Evolutionary conservation across 2,329 filamentous ascomycete species (phyloP).

Genomic region (Fusarium staphyleae): DNA sequence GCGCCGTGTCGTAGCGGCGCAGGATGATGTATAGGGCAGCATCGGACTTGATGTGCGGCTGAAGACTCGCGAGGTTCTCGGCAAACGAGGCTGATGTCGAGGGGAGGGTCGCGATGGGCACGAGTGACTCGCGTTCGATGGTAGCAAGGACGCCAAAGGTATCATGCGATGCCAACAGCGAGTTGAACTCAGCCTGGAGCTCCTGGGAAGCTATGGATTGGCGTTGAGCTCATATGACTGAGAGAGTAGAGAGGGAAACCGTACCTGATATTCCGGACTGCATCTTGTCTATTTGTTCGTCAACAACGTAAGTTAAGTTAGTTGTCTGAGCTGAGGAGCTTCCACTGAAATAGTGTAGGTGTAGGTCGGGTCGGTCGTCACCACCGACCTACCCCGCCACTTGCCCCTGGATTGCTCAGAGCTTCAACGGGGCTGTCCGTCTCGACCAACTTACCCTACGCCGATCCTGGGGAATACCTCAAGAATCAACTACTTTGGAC

Average conservation of each 20-base stretch:
- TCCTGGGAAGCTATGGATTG: conserved; percentile 71
- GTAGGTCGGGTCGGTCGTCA: conserved; percentile 28
- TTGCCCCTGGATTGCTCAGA: conserved; percentile 26
- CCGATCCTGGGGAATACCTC: not conserved
- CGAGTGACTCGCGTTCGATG: conserved; percentile 73
- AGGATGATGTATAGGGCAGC: conserved; percentile 78
- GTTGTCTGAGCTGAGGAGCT: too few relatives aligned
- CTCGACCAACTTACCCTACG: conserved; percentile 31
- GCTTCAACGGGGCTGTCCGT: conserved; percentile 32
- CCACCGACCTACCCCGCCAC: conserved; percentile 36
- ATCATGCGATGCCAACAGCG: conserved; percentile 65
- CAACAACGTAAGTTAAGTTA: not conserved
- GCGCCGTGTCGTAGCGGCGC: conserved; percentile 66
- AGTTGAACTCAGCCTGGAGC: conserved; percentile 76
- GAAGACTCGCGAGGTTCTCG: conserved; percentile 68
- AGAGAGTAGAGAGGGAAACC: not conserved
- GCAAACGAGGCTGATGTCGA: conserved; percentile 64
- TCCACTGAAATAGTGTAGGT: not conserved
- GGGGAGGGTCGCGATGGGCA: conserved; percentile 63
- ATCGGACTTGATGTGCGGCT: conserved; percentile 69
- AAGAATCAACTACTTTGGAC: not conserved
- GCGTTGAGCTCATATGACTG: conserved; percentile 7
- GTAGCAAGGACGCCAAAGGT: conserved; percentile 75
- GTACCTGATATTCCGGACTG: conserved; percentile 81
- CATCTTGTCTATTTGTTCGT: conserved; percentile 55